Base-by-base conservation (phyloP, 116 monocot genomes). In the Posidonia oceanica region DNA sequence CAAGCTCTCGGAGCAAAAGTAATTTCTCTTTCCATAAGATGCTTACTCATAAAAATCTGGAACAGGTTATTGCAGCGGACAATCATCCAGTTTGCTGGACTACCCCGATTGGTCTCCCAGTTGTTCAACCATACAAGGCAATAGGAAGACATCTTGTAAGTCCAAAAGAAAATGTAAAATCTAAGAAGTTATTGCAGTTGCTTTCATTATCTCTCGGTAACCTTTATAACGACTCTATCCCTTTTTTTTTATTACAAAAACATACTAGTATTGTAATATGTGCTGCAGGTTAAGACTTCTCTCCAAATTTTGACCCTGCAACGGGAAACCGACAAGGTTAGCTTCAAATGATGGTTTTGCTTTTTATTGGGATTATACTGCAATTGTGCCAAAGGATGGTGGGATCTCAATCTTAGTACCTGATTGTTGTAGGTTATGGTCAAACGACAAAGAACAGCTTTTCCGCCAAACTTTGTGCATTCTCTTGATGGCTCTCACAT, bases 401-500 rank as follows among this genome's bases (percentile, higher is more conserved):
- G 3, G 36, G 15, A 39, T 22, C 39, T 1, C 57, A 16, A 40
- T 21, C 42, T 72, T 55, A 39, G 14, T 72, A 61, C 36, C 48
- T 61, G 48, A 14, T 52, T 16, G 42, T 44, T 61, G 23, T 59
- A 95, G 95, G 95, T 95, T 21, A 78, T 91, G 84, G 80, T 83
- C 23, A 88, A 88, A 65, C 71, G 95, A n/a, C 95, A 95, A 55
- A 80, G 88, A 76, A 83, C 95, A 59, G 95, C 95, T 65, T 95
- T 95, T 44, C 91, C 95, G 20, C 95, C 95, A 56, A 95, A 95
- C 39, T 95, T 95, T 80, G 91, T 95, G 59, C 95, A 95, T 69
- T 95, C 95, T 14, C 91, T 95, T 71, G 91, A 95, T 77, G 83
- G 95, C 14, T 95, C 95, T 16, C 95, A 95, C 77, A 95, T 95